Conservation (phyloP, 805 yeast genomes). For the Starmera pachycereana region DNA sequence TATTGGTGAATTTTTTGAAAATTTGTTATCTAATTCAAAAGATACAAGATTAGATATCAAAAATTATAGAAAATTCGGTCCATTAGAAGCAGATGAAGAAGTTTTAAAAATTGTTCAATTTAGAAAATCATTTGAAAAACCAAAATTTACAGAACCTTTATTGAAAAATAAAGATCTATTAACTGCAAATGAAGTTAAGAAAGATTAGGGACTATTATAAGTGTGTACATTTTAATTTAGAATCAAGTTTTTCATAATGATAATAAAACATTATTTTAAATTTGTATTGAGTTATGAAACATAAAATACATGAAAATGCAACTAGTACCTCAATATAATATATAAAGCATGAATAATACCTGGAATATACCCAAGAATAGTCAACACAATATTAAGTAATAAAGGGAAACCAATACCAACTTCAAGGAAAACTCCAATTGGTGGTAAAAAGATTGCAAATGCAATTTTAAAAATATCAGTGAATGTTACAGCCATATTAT, state of each 20-base stretch:
- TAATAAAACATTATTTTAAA: no score
- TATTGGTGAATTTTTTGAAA: conserved; percentile 39
- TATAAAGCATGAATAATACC: conserved; percentile 56
- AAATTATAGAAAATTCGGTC: conserved; percentile 59
- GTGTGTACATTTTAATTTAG: no score
- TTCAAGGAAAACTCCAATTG: conserved; percentile 47
- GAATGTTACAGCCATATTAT: conserved; percentile 38
- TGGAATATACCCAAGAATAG: conserved; percentile 63
- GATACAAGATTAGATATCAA: conserved; percentile 37
- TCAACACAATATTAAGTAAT: conserved; percentile 43
- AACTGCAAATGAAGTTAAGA: no score
- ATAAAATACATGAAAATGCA: neutral
- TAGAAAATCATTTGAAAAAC: conserved; percentile 9
- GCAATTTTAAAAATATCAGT: conserved; percentile 38
- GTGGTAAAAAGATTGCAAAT: conserved; percentile 41
- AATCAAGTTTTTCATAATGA: no score
- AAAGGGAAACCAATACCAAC: conserved; percentile 31
- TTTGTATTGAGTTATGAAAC: no score
- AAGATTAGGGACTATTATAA: no score
- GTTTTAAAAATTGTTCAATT: conserved; percentile 22
- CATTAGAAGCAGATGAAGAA: conserved; percentile 35
- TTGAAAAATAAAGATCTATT: no score
- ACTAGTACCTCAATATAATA: conserved; percentile 27
- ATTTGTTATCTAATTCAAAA: conserved; percentile 20
- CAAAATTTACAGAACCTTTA: no score